These are phyloP conservation scores for Marasmius tenuissimus DNA, from an alignment of 1,284 basidiomycete genomes.

Conservation along the genomic window DNA sequence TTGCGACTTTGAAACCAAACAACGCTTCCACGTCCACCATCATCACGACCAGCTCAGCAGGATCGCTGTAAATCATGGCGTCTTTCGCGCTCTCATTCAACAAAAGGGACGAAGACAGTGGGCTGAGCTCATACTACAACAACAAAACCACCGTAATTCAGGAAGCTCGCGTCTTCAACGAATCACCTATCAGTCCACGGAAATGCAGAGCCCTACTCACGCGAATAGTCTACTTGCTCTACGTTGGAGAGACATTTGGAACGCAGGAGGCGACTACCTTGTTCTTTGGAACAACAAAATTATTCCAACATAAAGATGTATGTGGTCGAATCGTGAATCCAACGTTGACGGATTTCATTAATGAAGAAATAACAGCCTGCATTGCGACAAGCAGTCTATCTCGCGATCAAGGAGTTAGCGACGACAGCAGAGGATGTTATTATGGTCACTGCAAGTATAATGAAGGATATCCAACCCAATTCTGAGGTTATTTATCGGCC, in stretches of 20 bases:
- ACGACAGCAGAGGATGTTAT: slow-evolving; percentile 98
- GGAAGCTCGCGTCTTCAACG: slow-evolving; percentile 99
- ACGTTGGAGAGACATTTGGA: slow-evolving; percentile 93
- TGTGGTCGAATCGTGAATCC: slow-evolving; percentile 3
- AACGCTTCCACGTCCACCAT: slow-evolving; percentile 40
- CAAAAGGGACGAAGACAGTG: slow-evolving; percentile 92
- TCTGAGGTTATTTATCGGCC: slow-evolving; percentile 98
- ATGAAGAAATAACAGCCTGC: slow-evolving; percentile 64
- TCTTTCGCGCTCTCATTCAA: slow-evolving; percentile 73
- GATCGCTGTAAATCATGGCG: slow-evolving; percentile 14
- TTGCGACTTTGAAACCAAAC: slow-evolving; percentile 29
- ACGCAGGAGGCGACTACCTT: slow-evolving; percentile 96
- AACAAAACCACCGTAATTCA: slow-evolving; percentile 97
- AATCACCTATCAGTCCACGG: slow-evolving; percentile 95
- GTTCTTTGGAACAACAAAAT: slow-evolving; percentile 98
- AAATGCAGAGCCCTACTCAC: slow-evolving; percentile 97
- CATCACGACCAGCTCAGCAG: slow-evolving; percentile 4
- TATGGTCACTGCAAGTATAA: slow-evolving; percentile 99
- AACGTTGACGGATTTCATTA: slow-evolving; percentile 4
- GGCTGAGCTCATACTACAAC: slow-evolving; percentile 85
- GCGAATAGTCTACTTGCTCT: slow-evolving; percentile 94
- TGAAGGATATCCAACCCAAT: slow-evolving; percentile 99
- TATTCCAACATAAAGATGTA: slow-evolving; percentile 99
- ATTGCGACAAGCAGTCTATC: slow-evolving; percentile 96
- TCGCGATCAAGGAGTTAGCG: slow-evolving; percentile 98